Conservation (phyloP, 2,329 filamentous ascomycete genomes). For the Ceratocystis papillata region DNA sequence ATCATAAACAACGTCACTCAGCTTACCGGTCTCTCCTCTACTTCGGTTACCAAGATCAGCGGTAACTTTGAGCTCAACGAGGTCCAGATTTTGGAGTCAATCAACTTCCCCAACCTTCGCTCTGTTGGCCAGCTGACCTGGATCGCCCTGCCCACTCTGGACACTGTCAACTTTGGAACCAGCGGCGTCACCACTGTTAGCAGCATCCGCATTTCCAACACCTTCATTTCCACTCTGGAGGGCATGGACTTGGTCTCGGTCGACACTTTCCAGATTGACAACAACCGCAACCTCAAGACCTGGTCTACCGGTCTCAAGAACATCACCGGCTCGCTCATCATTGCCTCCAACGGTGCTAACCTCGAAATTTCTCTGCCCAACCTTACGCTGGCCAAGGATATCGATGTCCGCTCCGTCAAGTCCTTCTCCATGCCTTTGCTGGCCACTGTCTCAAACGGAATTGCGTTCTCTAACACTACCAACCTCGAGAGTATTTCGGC, state of each 20-base stretch:
- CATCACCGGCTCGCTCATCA: conserved; percentile 57
- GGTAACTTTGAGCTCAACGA: conserved; percentile 59
- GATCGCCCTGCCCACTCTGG: conserved; percentile 56
- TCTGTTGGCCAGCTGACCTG: conserved; percentile 58
- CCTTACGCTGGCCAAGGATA: conserved; percentile 48
- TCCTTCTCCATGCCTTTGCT: conserved; percentile 64
- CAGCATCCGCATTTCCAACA: conserved; percentile 71
- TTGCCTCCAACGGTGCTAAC: conserved; percentile 68
- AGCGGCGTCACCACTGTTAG: conserved; percentile 54
- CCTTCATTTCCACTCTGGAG: conserved; percentile 63
- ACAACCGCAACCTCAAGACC: conserved; percentile 69
- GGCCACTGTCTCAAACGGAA: conserved; percentile 59
- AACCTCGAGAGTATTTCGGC: conserved; percentile 50
- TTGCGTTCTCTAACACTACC: conserved; percentile 72
- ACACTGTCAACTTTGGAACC: conserved; percentile 39
- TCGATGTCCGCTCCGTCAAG: conserved; percentile 62
- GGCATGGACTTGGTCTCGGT: conserved; percentile 72
- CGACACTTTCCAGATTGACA: conserved; percentile 68
- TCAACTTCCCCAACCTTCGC: conserved; percentile 56
- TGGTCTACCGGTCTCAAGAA: conserved; percentile 71
- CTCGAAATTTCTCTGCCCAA: conserved; percentile 65
- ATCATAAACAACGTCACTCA: conserved; percentile 45
- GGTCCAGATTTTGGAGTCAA: conserved; percentile 55
- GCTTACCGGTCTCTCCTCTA: conserved; percentile 53
- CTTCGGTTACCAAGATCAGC: conserved; percentile 52